A percentile compares a stretch with the other conserved stretches of the same genome.
phyloP scores from a whole-genome alignment of 148 eudicot species.

The Camellia japonica region DNA sequence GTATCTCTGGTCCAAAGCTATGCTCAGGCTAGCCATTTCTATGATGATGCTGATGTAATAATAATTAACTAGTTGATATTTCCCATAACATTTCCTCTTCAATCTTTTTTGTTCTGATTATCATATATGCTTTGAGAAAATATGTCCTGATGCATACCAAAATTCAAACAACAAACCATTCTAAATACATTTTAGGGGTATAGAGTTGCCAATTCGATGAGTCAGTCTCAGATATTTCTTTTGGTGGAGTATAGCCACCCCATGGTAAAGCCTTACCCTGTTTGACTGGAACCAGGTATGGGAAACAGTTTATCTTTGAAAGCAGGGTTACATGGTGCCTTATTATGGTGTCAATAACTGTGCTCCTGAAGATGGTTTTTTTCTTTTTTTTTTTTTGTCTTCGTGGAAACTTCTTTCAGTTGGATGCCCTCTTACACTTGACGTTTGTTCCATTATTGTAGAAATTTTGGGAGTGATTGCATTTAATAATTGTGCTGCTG shows the following conservation, averaged over 20 bases:
- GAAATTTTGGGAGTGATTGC: not conserved
- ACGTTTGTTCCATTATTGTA: not conserved
- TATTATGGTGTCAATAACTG: not conserved
- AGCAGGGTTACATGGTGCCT: not conserved
- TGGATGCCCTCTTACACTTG: not conserved
- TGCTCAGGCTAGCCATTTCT: not conserved
- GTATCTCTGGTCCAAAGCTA: not conserved
- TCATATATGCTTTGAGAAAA: not conserved
- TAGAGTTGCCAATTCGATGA: no score
- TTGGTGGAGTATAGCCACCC: not conserved
- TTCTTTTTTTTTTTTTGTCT: not conserved
- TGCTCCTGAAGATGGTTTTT: not conserved
- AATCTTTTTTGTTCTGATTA: not conserved
- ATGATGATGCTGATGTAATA: not conserved
- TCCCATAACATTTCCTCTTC: not conserved
- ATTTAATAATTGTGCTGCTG: not conserved
- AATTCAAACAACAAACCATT: not conserved
- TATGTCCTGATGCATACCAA: not conserved
- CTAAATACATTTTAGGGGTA: no score
- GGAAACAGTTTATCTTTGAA: not conserved
- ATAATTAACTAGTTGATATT: not conserved
- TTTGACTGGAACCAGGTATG: not conserved
- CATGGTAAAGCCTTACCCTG: not conserved
- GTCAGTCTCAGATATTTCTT: not conserved
- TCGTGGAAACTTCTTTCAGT: not conserved